phyloP scores from a whole-genome alignment of 192 early-diverging fungal genomes.

The Mortierella antarctica region DNA sequence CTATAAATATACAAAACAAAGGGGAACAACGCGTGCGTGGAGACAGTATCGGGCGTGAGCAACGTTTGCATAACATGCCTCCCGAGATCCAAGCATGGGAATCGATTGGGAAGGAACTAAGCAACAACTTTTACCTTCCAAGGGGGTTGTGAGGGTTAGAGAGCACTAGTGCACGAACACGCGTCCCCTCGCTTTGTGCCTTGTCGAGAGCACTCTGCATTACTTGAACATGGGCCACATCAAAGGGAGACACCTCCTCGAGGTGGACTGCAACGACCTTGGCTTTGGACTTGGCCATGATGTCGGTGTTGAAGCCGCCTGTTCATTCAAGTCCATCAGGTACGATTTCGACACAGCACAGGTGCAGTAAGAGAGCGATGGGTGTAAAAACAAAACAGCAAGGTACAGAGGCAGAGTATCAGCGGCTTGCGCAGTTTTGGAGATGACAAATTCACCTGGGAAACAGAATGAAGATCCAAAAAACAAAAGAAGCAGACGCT shows the following conservation, averaged over 20 bases:
- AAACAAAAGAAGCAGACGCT: neutral
- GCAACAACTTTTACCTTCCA: slow-evolving; percentile 55
- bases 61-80: neutral
- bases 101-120: neutral
- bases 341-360: neutral
- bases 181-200: slow-evolving; percentile 50
- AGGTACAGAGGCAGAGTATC: neutral
- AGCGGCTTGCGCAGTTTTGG: too few species aligned
- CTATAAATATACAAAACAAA: slow-evolving; percentile 15
- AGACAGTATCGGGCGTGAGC: neutral
- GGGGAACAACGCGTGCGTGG: neutral
- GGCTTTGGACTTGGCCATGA: slow-evolving; percentile 61
- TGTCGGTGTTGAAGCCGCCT: slow-evolving; percentile 73
- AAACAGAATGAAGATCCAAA: neutral
- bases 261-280: slow-evolving; percentile 63
- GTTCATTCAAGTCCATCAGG: neutral
- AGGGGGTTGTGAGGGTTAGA: slow-evolving; percentile 82
- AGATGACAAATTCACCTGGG: too few species aligned
- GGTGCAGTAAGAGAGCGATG: neutral
- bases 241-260: slow-evolving; percentile 51
- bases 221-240: slow-evolving; percentile 44
- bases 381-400: neutral
- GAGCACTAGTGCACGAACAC: slow-evolving; percentile 69
- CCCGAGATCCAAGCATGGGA: neutral
- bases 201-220: slow-evolving; percentile 64